Base-by-base conservation (phyloP, 805 yeast species). In the Candida tibetensis region DNA sequence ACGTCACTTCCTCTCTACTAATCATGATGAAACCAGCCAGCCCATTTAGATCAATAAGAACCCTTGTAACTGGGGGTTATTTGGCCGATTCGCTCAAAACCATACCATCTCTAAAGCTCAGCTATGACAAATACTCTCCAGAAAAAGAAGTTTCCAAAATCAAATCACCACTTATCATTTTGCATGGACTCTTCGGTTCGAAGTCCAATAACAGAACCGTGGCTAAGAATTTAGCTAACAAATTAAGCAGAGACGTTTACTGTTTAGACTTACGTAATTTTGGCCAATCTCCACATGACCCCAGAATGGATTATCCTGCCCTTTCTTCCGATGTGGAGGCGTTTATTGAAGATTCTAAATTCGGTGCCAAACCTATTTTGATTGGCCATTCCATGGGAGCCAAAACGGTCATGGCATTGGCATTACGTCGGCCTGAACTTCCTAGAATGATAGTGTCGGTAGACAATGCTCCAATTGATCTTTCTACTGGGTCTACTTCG, bases 321-420 rank as follows among this genome's bases (percentile, higher is more conserved):
- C 67, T 91, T 66, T 83, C 96, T 0, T 81, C 85, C 0, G 99
- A 91, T 57, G 88, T 91, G n/a, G 88, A 81, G 47, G 51, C 62
- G 14, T 91, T 89, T 54, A 73, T 90, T 8, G 51, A 54, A 1
- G 76, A 74, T 3, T 67, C 72, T 6, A 47, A 58, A 2, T 48
- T 71, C 31, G 47, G 40, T 17, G 48, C 55, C 9, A 71, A 74
- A 35, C 83, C 86, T 0, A 76, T 85, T n/a, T 42, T 85, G 14
- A 64, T 85, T 13, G 95, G 95, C 0, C 93, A 85, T 56, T 83
- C 91, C 0, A 83, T 86, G 93, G 99, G 99, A 5, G 99, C 95
- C 4, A 90, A 91, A 53, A 76, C 91, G 0, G 96, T 83, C 4
- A 90, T 91, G 97, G 89, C 93, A 0, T 68, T 85, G 4, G 82